Evolutionary conservation across 2,329 filamentous ascomycete species (phyloP), one percentile per base, ranked within the genome.

Genomic region (Alternaria postmessia): DNA sequence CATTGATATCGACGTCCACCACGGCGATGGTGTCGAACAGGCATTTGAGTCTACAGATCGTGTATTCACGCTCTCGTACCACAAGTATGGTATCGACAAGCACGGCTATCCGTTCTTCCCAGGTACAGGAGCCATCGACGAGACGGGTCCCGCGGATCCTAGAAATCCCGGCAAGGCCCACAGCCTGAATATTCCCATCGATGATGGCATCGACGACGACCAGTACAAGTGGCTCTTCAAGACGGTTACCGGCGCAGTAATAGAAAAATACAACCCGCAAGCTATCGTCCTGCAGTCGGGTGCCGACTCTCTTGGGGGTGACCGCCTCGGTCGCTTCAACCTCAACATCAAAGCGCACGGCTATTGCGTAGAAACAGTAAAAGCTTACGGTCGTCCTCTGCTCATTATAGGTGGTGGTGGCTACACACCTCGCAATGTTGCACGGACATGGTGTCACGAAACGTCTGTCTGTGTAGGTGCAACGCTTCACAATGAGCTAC

Each of bases 201-300:
- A 93, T 67, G 93, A 97, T 75, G 94, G 94, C 59, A 94, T 97
- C 76, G 93, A 93, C 49, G 94, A 97, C 75, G 89, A 91, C 59
- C 92, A 96, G 75, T 99, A 98, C 81, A 88, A 89, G 64, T 86
- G 86, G 77, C 88, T 99, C 18, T 99, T 97, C 82, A 88, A 93
- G 73, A 88, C 84, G 36, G 88, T 98, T 65, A 89, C 97, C 57
- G 88, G 89, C 59, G 87, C 88, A 59, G 91, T 92, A 57, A 88
- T 97, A 53, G 87, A 91, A 47, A 90, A 88, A 64, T 99, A 96
- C 82, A 88, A 89, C n/a, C 95, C 95, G 0, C 88, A 88, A 52
- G 94, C 93, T 44, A 96, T 99, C 72, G 94, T 96, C 7, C 85
- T 99, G 2, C 95, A 99, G 79, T 98, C 95, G 75, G 95, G 95